Conservation (phyloP, 2,329 filamentous ascomycete genomes). For the Nannizziopsis barbatae region DNA sequence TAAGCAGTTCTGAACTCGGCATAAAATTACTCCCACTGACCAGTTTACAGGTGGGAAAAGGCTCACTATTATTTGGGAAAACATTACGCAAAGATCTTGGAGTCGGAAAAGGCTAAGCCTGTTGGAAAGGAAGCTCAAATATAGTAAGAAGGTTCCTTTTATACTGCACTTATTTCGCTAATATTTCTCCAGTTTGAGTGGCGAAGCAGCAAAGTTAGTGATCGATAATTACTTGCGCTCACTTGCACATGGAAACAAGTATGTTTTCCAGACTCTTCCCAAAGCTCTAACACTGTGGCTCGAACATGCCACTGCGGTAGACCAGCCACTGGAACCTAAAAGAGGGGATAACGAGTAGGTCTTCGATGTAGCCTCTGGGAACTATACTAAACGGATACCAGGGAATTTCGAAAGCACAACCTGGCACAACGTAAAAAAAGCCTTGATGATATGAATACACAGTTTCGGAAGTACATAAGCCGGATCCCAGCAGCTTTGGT, state of each 20-base stretch:
- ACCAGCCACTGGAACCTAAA: constrained; percentile 46
- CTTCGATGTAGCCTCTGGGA: not conserved
- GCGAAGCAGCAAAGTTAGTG: constrained; percentile 76
- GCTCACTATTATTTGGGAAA: constrained; percentile 94
- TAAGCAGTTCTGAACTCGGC: constrained; percentile 10
- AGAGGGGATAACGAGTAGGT: constrained; percentile 37
- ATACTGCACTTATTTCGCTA: constrained; percentile 3
- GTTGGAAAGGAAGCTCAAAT: constrained; percentile 64
- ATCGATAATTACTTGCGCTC: constrained; percentile 90
- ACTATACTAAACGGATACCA: constrained; percentile 17
- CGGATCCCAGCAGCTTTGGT: constrained; percentile 39
- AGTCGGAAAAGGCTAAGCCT: constrained; percentile 71
- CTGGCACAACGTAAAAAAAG: constrained; percentile 48
- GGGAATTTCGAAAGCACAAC: constrained; percentile 39
- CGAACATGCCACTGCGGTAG: constrained; percentile 68
- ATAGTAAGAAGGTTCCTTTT: constrained; percentile 35
- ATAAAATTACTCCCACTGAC: constrained; percentile 9
- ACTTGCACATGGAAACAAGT: constrained; percentile 80
- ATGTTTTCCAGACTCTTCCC: constrained; percentile 87
- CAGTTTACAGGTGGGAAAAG: constrained; percentile 67
- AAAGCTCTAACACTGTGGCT: constrained; percentile 89
- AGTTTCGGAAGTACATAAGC: constrained; percentile 66
- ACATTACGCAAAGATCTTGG: constrained; percentile 91
- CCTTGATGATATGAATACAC: constrained; percentile 57
- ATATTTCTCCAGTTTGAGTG: constrained; percentile 45